These are phyloP conservation scores for Cercospora canescens DNA, from an alignment of 2,329 filamentous ascomycete genomes.

Conservation along the genomic window DNA sequence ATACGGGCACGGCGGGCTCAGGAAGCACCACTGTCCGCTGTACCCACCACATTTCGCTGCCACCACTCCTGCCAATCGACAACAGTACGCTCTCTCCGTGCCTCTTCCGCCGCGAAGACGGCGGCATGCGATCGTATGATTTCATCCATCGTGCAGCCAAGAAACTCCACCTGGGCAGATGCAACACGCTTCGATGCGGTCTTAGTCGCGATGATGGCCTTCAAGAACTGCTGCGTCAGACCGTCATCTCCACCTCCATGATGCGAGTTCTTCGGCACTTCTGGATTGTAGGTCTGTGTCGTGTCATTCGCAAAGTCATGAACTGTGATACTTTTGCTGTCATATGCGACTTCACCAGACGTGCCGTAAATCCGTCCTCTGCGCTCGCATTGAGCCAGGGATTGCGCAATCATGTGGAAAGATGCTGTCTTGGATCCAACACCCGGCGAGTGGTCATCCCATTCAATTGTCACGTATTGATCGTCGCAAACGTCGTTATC, in stretches of 20 bases:
- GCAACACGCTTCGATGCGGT: constrained; percentile 65
- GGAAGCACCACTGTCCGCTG: background rate
- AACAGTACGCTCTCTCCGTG: constrained; percentile 67
- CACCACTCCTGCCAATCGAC: constrained; percentile 56
- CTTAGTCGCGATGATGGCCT: constrained; percentile 78
- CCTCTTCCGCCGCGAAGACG: constrained; percentile 93
- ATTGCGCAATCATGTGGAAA: constrained; percentile 93
- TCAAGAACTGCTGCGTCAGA: constrained; percentile 77
- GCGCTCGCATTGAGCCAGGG: constrained; percentile 81
- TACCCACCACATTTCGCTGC: constrained; percentile 13
- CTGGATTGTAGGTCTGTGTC: constrained; percentile 60
- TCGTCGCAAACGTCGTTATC: constrained; percentile 96
- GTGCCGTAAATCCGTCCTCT: constrained; percentile 85
- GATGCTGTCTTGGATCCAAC: constrained; percentile 78
- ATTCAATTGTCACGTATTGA: constrained; percentile 82
- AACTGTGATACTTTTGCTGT: constrained; percentile 73
- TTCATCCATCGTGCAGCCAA: constrained; percentile 85
- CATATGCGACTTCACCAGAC: constrained; percentile 80
- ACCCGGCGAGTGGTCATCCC: constrained; percentile 62
- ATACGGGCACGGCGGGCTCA: background rate
- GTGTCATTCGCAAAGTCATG: constrained; percentile 67
- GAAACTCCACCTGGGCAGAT: constrained; percentile 70
- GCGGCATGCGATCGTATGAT: constrained; percentile 85
- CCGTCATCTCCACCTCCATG: constrained; percentile 82
- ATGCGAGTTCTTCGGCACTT: constrained; percentile 47